These are phyloP conservation scores for Casuarina cunninghamiana DNA, from an alignment of 306 rosid genomes.

Conservation along the genomic window DNA sequence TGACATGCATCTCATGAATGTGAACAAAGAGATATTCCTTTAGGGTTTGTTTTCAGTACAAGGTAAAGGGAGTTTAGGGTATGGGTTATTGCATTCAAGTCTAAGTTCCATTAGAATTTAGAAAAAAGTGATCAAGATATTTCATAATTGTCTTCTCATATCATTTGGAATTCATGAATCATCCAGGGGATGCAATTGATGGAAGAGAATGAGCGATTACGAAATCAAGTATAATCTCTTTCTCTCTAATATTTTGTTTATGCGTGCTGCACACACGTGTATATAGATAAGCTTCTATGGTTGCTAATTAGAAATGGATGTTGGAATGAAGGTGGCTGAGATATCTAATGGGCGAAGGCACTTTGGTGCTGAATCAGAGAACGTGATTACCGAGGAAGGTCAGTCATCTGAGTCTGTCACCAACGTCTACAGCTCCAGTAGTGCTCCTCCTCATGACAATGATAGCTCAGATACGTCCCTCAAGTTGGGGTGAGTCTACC, in stretches of 20 bases:
- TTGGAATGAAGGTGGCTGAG: constrained; percentile 42
- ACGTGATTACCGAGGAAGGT: constrained; percentile 57
- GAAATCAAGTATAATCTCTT: constrained; percentile 47
- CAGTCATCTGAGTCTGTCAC: constrained; percentile 87
- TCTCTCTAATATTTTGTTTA: not conserved
- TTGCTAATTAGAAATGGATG: constrained; percentile 2
- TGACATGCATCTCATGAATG: not conserved
- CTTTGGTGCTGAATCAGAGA: constrained; percentile 47
- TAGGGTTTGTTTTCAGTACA: too few relatives aligned
- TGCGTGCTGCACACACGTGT: too few relatives aligned
- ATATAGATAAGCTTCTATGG: not conserved
- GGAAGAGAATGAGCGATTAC: constrained; percentile 78
- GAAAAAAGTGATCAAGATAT: not conserved
- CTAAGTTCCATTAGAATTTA: not conserved
- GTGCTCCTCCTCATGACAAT: constrained; percentile 60
- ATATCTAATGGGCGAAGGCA: constrained; percentile 27
- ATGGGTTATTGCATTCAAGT: too few relatives aligned
- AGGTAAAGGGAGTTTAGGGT: too few relatives aligned
- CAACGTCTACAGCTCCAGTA: constrained; percentile 52
- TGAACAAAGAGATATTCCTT: not conserved
- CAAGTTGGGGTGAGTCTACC: constrained; percentile 68
- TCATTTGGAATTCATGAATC: not conserved
- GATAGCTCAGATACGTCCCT: constrained; percentile 87
- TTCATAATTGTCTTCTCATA: too few relatives aligned
- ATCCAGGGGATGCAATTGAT: constrained; percentile 62